Conservation (phyloP, 768 basidiomycete species). For the Zangia roseola region DNA sequence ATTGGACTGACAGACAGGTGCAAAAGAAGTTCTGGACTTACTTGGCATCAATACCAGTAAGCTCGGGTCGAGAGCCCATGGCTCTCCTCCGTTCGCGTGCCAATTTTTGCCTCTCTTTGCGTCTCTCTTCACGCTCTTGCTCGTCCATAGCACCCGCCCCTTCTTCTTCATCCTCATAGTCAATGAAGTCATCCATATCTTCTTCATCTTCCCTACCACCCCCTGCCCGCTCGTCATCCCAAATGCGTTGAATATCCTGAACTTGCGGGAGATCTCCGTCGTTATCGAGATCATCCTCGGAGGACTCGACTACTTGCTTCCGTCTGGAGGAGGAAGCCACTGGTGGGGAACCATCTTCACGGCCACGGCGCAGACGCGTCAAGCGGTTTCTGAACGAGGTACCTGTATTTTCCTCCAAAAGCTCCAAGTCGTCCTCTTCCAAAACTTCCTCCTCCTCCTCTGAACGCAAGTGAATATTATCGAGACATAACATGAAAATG, state of each 20-base stretch:
- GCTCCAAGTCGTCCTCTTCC: conserved; percentile 87
- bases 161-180: conserved; percentile 78
- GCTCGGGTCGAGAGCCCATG: conserved; percentile 62
- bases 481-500: conserved; percentile 6
- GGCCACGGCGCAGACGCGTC: conserved; percentile 72
- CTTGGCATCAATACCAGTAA: conserved; percentile 82
- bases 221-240: conserved; percentile 72
- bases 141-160: conserved; percentile 78
- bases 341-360: conserved; percentile 69
- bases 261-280: conserved; percentile 52
- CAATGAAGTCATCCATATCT: conserved; percentile 74
- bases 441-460: conserved; percentile 63
- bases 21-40: conserved; percentile 38
- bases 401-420: conserved; percentile 83
- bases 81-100: conserved; percentile 67
- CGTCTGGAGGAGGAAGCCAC: conserved; percentile 60
- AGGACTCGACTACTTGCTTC: conserved; percentile 62
- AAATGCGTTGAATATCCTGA: conserved; percentile 62
- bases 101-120: conserved; percentile 61
- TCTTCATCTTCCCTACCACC: conserved; percentile 53
- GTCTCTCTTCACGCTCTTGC: conserved; percentile 71
- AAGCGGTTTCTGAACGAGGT: conserved; percentile 71
- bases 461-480: conserved; percentile 15
- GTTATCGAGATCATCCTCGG: conserved; percentile 70
- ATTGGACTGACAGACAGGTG: conserved; percentile 6